Conservation (phyloP, 75 land plant genomes). For the Selaginella moellendorffii region DNA sequence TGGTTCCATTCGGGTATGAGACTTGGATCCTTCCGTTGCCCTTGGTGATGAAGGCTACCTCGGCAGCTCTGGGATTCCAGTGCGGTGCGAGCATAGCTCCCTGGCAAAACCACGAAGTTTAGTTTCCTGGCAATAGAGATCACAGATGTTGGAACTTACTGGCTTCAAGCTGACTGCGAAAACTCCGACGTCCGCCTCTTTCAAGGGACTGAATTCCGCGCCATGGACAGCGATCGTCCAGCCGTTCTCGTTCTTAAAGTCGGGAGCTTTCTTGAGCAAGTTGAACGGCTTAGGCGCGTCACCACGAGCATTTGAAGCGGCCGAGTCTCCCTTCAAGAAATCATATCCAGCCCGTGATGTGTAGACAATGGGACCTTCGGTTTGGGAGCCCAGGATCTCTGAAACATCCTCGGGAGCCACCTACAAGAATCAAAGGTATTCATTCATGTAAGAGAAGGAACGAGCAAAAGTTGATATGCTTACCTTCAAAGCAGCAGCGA, state of each 20-base stretch:
- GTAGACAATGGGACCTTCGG: slow-evolving; percentile 41
- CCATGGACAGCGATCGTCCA: slow-evolving; percentile 33
- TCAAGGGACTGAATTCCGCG: slow-evolving; percentile 25
- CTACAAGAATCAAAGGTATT: slow-evolving; percentile 10
- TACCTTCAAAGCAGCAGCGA: slow-evolving; percentile 50
- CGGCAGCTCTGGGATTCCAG: slow-evolving; percentile 51
- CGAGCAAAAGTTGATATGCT: background rate
- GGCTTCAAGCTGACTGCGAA: slow-evolving; percentile 55
- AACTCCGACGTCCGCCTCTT: slow-evolving; percentile 26
- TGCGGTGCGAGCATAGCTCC: slow-evolving; percentile 79
- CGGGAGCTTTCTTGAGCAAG: slow-evolving; percentile 27
- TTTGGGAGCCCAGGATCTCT: slow-evolving; percentile 24
- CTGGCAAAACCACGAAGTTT: slow-evolving; percentile 16
- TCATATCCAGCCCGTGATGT: background rate
- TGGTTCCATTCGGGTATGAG: slow-evolving; percentile 49
- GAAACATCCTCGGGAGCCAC: slow-evolving; percentile 24
- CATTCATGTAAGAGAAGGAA: background rate
- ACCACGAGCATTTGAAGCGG: slow-evolving; percentile 17
- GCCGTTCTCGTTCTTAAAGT: slow-evolving; percentile 48
- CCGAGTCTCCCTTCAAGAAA: slow-evolving; percentile 16
- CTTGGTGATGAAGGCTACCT: slow-evolving; percentile 45
- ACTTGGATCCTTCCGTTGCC: slow-evolving; percentile 50
- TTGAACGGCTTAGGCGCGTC: slow-evolving; percentile 26
- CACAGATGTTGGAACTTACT: slow-evolving; percentile 20
- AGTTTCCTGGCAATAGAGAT: background rate